phyloP scores from a whole-genome alignment of 805 yeast species.

The Spathaspora gorwiae region DNA sequence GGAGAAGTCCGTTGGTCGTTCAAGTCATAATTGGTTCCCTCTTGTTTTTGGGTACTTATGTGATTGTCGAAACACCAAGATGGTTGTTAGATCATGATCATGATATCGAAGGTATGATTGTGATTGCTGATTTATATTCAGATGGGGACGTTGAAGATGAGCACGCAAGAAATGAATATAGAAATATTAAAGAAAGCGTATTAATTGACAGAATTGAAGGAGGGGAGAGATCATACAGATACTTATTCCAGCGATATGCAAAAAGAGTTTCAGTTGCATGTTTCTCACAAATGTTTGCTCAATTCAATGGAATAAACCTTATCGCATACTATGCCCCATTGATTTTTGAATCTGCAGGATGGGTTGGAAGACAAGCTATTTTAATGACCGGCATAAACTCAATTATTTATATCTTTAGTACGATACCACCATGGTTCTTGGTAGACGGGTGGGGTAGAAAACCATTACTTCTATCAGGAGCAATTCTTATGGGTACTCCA shows the following conservation, averaged over 20 bases:
- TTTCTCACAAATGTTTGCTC: constrained; percentile 89
- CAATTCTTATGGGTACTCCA: constrained; percentile 73
- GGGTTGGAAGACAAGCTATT: constrained; percentile 84
- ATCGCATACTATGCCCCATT: constrained; percentile 90
- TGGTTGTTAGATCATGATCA: constrained; percentile 47
- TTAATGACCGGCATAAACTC: constrained; percentile 79
- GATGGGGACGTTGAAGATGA: constrained; percentile 71
- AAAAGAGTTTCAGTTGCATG: constrained; percentile 81
- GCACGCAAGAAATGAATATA: constrained; percentile 66
- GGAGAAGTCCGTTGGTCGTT: constrained; percentile 38
- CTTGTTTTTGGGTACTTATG: constrained; percentile 33
- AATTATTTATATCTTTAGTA: constrained; percentile 43
- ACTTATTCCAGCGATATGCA: constrained; percentile 73
- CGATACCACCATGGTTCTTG: constrained; percentile 86
- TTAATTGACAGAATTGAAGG: constrained; percentile 77
- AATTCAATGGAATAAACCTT: constrained; percentile 88
- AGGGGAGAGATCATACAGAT: constrained; percentile 61
- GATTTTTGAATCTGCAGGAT: constrained; percentile 93
- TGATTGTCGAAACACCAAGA: constrained; percentile 45
- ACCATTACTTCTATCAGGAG: constrained; percentile 76
- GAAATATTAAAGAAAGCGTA: constrained; percentile 77
- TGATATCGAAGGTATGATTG: constrained; percentile 74
- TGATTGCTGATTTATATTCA: constrained; percentile 77
- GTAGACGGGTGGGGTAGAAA: constrained; percentile 91
- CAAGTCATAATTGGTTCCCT: constrained; percentile 36